Evolutionary conservation across 2,329 filamentous ascomycete species (phyloP).

Genomic region (Fusarium clavum): DNA sequence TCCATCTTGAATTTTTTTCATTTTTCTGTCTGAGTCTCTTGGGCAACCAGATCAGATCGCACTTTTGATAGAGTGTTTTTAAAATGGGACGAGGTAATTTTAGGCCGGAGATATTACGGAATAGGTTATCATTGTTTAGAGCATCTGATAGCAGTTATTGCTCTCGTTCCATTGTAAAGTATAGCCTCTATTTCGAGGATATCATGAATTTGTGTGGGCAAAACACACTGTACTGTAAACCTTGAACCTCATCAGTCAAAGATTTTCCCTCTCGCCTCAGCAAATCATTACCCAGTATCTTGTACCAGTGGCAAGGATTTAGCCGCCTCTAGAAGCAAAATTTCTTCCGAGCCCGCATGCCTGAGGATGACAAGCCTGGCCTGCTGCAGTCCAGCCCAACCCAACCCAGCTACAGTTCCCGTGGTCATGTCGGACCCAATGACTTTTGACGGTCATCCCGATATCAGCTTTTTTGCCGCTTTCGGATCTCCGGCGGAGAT

Average conservation of each 20-base stretch:
- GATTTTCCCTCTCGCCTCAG: conserved; percentile 18
- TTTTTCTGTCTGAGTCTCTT: neutral
- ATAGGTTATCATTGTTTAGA: neutral
- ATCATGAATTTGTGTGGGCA: conserved; percentile 5
- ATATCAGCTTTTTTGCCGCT: conserved; percentile 26
- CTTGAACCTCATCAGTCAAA: conserved; percentile 9
- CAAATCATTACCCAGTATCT: conserved; percentile 16
- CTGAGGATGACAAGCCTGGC: conserved; percentile 4
- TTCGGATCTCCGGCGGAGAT: conserved; percentile 25
- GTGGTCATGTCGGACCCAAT: conserved; percentile 5
- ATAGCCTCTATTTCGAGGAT: neutral
- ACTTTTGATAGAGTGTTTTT: conserved; percentile 25
- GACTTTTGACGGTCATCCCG: conserved; percentile 32
- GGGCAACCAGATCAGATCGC: conserved; percentile 22
- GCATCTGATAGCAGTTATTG: neutral
- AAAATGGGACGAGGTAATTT: conserved; percentile 41
- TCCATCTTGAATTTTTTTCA: conserved; percentile 38
- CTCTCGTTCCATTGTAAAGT: neutral
- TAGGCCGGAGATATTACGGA: conserved; percentile 21
- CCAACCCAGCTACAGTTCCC: neutral
- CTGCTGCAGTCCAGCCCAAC: conserved; percentile 27
- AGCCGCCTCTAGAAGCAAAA: conserved; percentile 28
- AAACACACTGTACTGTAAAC: conserved; percentile 22
- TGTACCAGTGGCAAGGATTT: conserved; percentile 32
- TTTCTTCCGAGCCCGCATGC: conserved; percentile 20